Conservation (phyloP, 2,329 filamentous ascomycete species). For the Westerdykella aurantiaca region DNA sequence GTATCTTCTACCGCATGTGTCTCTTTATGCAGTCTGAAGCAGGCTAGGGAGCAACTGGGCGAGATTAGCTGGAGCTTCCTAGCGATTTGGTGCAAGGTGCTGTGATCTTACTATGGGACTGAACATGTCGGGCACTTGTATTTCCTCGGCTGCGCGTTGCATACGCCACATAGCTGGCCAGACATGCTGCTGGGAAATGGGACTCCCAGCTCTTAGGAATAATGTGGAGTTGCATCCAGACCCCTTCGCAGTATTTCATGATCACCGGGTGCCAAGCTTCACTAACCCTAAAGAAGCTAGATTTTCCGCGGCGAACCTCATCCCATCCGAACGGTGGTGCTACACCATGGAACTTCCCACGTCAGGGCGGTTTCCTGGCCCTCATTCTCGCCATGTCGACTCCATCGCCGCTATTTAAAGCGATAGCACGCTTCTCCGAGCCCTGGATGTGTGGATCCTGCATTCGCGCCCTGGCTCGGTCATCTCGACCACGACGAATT, state of each 20-base stretch:
- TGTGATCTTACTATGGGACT: conserved; percentile 39
- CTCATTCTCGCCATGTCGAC: conserved; percentile 22
- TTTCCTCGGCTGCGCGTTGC: conserved; percentile 40
- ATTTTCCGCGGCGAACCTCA: conserved; percentile 23
- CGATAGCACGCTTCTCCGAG: conserved; percentile 14
- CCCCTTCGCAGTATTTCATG: not conserved
- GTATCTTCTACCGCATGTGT: conserved; percentile 9
- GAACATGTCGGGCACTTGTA: conserved; percentile 48
- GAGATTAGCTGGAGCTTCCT: conserved; percentile 4
- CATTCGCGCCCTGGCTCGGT: conserved; percentile 22
- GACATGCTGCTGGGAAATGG: conserved; percentile 25
- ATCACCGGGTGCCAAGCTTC: conserved; percentile 7
- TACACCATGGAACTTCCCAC: not conserved
- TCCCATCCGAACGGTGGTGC: not conserved
- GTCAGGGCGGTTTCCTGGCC: not conserved
- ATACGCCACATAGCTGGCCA: conserved; percentile 39
- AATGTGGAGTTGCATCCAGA: not conserved
- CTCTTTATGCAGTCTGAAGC: conserved; percentile 29
- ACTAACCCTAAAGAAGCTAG: conserved; percentile 20
- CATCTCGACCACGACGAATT: conserved; percentile 15
- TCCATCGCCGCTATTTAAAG: conserved; percentile 16
- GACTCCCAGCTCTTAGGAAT: conserved; percentile 1
- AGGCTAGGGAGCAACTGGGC: conserved; percentile 26
- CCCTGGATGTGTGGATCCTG: conserved; percentile 36
- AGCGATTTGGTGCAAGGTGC: not conserved